Conservation (phyloP, 148 eudicot species). For the Persicaria maculosa region DNA sequence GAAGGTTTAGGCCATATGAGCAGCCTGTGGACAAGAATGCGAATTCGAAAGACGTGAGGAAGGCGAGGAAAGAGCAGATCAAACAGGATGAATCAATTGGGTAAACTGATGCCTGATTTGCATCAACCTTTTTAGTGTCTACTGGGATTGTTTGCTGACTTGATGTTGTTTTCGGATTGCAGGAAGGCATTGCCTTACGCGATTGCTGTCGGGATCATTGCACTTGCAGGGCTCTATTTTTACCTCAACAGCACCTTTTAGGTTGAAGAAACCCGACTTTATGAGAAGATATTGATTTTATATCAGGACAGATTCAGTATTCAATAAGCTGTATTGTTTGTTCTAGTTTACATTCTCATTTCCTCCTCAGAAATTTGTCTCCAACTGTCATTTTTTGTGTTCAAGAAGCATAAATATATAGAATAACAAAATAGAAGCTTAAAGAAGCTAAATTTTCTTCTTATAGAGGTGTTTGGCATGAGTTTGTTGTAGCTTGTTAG, state of each 20-base stretch:
- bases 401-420: not conserved
- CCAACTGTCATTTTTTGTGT: not conserved
- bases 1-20: conserved; percentile 75
- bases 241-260: conserved; percentile 51
- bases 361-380: not conserved
- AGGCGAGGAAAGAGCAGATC: conserved; percentile 72
- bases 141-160: conserved; percentile 1
- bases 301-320: not conserved
- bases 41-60: conserved; percentile 53
- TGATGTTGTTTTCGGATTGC: conserved; percentile 16
- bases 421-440: not conserved
- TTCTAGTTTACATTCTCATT: not conserved
- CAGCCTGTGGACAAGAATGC: conserved; percentile 61
- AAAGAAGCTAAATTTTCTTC: not conserved
- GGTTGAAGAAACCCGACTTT: not conserved
- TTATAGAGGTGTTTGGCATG: too few relatives aligned
- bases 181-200: conserved; percentile 82
- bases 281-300: not conserved
- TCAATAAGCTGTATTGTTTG: conserved; percentile 2
- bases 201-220: conserved; percentile 57
- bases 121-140: not conserved
- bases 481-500: too few relatives aligned
- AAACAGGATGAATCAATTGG: conserved; percentile 80
- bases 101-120: conserved; percentile 26
- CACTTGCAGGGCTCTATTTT: conserved; percentile 63